These are phyloP conservation scores for Chrysopogon serrulatus DNA, from an alignment of 176 grass and related monocot species.

Conservation along the genomic window DNA sequence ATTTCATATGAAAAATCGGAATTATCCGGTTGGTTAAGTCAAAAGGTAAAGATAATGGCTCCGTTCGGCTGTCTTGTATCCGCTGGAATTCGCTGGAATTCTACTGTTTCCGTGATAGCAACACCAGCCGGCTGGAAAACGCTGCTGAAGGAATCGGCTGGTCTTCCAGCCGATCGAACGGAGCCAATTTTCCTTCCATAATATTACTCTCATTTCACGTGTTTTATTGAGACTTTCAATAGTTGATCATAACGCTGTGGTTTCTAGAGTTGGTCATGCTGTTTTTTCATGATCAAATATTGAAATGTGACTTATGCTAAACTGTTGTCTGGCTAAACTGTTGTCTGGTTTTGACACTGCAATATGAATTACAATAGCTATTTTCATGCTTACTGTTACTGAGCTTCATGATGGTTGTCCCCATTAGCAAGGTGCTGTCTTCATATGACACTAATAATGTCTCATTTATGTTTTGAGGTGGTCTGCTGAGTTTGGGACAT, in stretches of 20 bases:
- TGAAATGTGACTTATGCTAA: not conserved
- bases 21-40: not conserved
- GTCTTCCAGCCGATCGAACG: no score
- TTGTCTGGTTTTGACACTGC: not conserved
- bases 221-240: not conserved
- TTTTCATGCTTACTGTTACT: constrained; percentile 11
- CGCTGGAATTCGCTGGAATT: no score
- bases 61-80: no score
- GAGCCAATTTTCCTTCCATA: no score
- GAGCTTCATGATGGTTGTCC: not conserved
- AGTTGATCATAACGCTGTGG: not conserved
- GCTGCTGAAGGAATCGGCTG: no score
- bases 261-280: not conserved
- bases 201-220: not conserved
- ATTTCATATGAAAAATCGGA: not conserved
- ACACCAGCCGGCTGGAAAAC: no score
- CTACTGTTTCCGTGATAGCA: no score
- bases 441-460: constrained; percentile 18
- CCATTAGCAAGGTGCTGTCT: constrained; percentile 8
- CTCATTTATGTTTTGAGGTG: constrained; percentile 52
- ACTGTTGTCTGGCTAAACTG: no score
- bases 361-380: not conserved
- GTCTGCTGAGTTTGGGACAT: constrained; percentile 81
- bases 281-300: not conserved
- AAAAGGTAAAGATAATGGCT: not conserved